phyloP scores from a whole-genome alignment of 2,329 filamentous ascomycete species.

The Huntiella savannae region DNA sequence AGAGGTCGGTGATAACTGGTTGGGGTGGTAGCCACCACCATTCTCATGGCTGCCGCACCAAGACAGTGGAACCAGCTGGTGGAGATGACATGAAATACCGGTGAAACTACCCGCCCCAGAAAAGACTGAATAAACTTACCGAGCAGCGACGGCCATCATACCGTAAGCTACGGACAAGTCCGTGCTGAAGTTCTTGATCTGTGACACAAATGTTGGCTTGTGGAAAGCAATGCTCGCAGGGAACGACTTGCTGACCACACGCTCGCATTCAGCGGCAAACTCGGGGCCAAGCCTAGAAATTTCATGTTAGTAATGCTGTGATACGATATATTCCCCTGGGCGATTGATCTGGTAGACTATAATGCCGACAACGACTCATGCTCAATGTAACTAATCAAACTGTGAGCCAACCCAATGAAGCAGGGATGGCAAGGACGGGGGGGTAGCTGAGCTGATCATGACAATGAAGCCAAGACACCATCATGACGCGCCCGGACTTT shows the following conservation, averaged over 20 bases:
- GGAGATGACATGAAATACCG: constrained; percentile 12
- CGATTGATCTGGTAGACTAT: not conserved
- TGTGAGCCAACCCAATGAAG: too few species aligned
- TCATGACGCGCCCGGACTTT: not conserved
- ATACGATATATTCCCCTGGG: not conserved
- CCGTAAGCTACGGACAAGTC: constrained; percentile 39
- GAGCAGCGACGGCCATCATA: constrained; percentile 35
- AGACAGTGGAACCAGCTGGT: not conserved
- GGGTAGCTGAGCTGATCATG: too few species aligned
- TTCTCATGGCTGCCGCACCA: not conserved
- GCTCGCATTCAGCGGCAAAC: constrained; percentile 38
- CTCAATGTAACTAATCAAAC: too few species aligned
- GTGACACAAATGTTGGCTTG: constrained; percentile 41
- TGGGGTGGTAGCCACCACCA: not conserved
- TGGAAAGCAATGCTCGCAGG: constrained; percentile 44
- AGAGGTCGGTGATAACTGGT: not conserved
- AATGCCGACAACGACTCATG: not conserved
- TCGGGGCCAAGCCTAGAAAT: constrained; percentile 32
- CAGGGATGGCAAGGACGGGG: too few species aligned
- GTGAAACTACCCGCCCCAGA: constrained; percentile 5
- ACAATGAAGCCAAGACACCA: not conserved
- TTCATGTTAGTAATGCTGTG: not conserved
- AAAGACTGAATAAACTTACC: constrained; percentile 25
- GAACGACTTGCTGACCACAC: constrained; percentile 40
- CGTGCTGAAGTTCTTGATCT: constrained; percentile 36